Evolutionary conservation across 139 green algal genomes (phyloP), one percentile per base, ranked within the genome.

Genomic region (Nannochloris sp.): DNA sequence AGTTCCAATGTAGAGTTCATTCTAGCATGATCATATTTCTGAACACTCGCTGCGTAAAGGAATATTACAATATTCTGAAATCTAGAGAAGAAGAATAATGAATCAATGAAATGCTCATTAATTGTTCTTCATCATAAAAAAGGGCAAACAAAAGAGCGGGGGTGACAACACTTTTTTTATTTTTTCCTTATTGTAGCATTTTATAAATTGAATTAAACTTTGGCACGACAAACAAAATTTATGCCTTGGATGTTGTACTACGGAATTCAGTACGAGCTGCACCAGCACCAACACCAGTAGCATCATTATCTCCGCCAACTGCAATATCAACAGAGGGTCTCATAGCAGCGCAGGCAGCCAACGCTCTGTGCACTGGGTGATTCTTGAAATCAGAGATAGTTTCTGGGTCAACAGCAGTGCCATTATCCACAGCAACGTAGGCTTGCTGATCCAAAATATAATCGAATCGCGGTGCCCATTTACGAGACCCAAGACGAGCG

Each of bases 391-490:
- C 34, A 37, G 64, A 46, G 54, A 91, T 68, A 12, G 64, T 37
- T 60, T 92, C 89, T n/a, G 70, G 5, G 60, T 94, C 68, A 1
- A 77, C 72, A 3, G 68, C 45, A 46, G 74, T 60, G 47, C 83
- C 82, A 45, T 77, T 76, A 67, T 95, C 88, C 31, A 93, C 73
- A 12, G 78, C 80, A 38, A 85, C 80, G 65, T 90, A 89, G 1
- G 79, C 87, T 67, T 95, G 88, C 83, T 99, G 94, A 59, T 93
- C 86, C 51, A 99, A 78, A 70, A 93, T 91, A 85, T 98, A 98
- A 82, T 98, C 92, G 70, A 98, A 98, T 60, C 73, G 61, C 15
- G 95, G 95, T 0, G 91, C 95, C 95, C 95, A 99, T 85, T 99
- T 99, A 57, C 95, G 78, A 42, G 78, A 87, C 60, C 95, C 95